These are phyloP conservation scores for Tuber melanosporum DNA, from an alignment of 495 filamentous ascomycete genomes.

Conservation along the genomic window DNA sequence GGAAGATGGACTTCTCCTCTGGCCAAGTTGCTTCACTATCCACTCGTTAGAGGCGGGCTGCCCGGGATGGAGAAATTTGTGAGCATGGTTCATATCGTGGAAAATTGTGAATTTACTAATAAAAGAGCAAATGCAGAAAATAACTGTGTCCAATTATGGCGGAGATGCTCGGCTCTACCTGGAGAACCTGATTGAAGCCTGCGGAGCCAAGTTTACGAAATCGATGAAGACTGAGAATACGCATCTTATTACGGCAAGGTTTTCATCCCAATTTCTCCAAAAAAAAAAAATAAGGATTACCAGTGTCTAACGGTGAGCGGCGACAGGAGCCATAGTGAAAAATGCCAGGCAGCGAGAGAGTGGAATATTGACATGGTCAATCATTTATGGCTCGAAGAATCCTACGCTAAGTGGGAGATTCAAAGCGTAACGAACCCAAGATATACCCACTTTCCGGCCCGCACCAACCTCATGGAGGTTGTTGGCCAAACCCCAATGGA, in stretches of 20 bases:
- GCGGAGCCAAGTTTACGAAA: slow-evolving; percentile 82
- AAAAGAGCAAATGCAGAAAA: slow-evolving; percentile 40
- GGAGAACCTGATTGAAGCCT: slow-evolving; percentile 77
- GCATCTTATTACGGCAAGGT: slow-evolving; percentile 76
- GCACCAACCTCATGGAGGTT: slow-evolving; percentile 88
- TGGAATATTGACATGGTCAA: slow-evolving; percentile 89
- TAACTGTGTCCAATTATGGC: slow-evolving; percentile 91
- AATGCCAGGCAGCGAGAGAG: slow-evolving; percentile 81
- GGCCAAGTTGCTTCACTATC: slow-evolving; percentile 79
- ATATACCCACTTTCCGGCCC: slow-evolving; percentile 73
- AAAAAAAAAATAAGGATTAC: not conserved
- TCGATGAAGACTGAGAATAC: slow-evolving; percentile 91
- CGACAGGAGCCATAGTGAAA: slow-evolving; percentile 69
- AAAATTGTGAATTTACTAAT: slow-evolving; percentile 11
- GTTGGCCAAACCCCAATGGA: slow-evolving; percentile 77
- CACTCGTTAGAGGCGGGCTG: slow-evolving; percentile 64
- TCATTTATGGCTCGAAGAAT: slow-evolving; percentile 95
- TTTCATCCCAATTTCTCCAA: not conserved
- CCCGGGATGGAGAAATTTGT: slow-evolving; percentile 67
- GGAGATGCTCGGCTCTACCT: slow-evolving; percentile 90
- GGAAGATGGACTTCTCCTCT: slow-evolving; percentile 81
- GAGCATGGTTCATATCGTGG: not conserved
- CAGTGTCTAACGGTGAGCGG: not conserved
- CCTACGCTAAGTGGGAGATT: slow-evolving; percentile 77
- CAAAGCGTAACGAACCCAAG: slow-evolving; percentile 59